Evolutionary conservation across 31 red algal genomes (phyloP).

Genomic region (Odonthalia washingtoniensis): DNA sequence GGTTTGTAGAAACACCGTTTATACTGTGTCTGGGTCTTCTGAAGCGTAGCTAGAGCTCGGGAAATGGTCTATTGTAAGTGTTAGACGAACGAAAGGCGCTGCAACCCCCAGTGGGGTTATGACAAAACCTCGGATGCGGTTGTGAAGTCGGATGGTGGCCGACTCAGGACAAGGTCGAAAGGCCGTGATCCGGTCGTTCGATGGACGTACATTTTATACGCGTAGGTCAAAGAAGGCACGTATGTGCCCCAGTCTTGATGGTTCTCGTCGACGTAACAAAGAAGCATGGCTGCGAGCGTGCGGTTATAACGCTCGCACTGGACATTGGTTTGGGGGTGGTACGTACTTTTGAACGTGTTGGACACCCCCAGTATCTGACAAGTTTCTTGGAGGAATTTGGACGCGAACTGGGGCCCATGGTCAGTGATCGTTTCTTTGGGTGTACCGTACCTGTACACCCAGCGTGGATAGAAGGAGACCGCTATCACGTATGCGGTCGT

Average conservation of each 20-base stretch:
- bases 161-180: too few species aligned
- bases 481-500: too few species aligned
- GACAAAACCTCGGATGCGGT: neutral
- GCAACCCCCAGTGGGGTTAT: neutral
- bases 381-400: neutral
- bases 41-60: neutral
- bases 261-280: neutral
- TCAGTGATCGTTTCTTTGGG: neutral
- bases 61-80: neutral
- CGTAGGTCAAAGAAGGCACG: neutral
- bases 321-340: neutral
- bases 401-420: neutral
- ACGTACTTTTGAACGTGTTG: slow-evolving; percentile 4
- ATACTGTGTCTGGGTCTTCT: neutral
- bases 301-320: slow-evolving; percentile 8
- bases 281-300: neutral
- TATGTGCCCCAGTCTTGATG: neutral
- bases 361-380: neutral
- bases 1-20: neutral
- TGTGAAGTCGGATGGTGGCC: neutral
- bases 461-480: too few species aligned
- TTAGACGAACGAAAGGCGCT: neutral
- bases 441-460: too few species aligned
- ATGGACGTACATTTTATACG: neutral
- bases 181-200: neutral